Conservation (phyloP, 768 basidiomycete species). For the Obba rivulosa region DNA sequence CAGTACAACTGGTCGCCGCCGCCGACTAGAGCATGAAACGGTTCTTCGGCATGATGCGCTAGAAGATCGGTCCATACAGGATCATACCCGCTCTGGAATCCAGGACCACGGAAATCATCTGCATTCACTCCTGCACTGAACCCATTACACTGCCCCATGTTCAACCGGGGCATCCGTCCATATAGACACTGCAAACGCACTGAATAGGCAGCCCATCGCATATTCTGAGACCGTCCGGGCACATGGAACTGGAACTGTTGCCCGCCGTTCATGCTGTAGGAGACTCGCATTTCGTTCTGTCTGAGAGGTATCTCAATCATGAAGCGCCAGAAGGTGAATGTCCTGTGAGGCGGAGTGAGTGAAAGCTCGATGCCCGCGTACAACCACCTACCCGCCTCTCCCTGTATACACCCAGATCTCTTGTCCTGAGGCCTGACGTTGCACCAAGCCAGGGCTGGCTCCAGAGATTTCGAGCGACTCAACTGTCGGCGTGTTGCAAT, state of each 20-base stretch:
- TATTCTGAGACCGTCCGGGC: constrained; percentile 74
- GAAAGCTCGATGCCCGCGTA: not conserved
- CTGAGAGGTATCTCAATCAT: constrained; percentile 75
- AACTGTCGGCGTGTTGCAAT: constrained; percentile 33
- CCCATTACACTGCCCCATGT: constrained; percentile 63
- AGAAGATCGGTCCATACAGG: constrained; percentile 95
- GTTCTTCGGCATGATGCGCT: constrained; percentile 66
- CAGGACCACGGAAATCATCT: constrained; percentile 78
- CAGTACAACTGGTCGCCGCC: constrained; percentile 94
- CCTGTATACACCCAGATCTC: constrained; percentile 25
- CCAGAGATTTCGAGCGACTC: constrained; percentile 1
- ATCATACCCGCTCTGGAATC: constrained; percentile 78
- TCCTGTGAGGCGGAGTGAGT: constrained; percentile 36
- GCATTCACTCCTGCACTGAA: constrained; percentile 88
- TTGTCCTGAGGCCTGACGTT: constrained; percentile 14
- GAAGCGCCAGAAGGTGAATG: constrained; percentile 94
- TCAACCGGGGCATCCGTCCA: not conserved
- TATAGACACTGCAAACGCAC: constrained; percentile 35
- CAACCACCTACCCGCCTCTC: constrained; percentile 19
- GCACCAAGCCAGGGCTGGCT: constrained; percentile 5
- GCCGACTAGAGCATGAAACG: constrained; percentile 89
- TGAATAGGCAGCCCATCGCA: constrained; percentile 88
- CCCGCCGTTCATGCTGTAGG: constrained; percentile 80
- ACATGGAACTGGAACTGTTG: constrained; percentile 77
- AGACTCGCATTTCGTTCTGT: constrained; percentile 65